These are phyloP conservation scores for Cladophialophora carrionii DNA, from an alignment of 2,329 filamentous ascomycete genomes.

Conservation along the genomic window DNA sequence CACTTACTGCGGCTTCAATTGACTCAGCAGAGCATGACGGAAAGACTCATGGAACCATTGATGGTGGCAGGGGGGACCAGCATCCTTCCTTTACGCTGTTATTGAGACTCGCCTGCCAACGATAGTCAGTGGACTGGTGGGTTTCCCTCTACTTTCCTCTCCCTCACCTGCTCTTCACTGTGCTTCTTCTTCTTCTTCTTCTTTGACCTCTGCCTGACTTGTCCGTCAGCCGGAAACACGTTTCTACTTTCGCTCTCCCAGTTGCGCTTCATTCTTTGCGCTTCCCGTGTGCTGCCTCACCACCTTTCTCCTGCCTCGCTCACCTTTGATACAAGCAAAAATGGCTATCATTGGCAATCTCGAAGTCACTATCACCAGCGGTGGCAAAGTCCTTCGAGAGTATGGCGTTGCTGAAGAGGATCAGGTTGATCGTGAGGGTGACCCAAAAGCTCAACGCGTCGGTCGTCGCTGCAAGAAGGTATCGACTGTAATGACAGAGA, in stretches of 20 bases:
- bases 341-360: constrained; percentile 17
- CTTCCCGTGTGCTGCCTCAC: not conserved
- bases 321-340: not conserved
- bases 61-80: too few relatives aligned
- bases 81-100: not conserved
- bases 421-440: not conserved
- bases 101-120: not conserved
- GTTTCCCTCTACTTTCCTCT: not conserved
- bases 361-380: constrained; percentile 14
- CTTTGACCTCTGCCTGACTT: not conserved
- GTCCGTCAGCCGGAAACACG: not conserved
- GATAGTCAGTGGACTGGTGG: not conserved
- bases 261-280: not conserved
- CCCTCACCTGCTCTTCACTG: not conserved
- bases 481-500: not conserved
- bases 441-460: not conserved
- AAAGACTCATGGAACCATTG: not conserved
- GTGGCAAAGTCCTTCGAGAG: constrained; percentile 5
- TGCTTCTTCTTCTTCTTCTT: not conserved
- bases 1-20: too few relatives aligned
- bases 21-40: too few relatives aligned
- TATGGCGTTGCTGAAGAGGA: constrained; percentile 2
- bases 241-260: not conserved
- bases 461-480: not conserved
- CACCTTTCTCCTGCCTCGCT: not conserved